phyloP scores from a whole-genome alignment of 2,329 filamentous ascomycete genomes.

The Paecilomyces variotii region DNA sequence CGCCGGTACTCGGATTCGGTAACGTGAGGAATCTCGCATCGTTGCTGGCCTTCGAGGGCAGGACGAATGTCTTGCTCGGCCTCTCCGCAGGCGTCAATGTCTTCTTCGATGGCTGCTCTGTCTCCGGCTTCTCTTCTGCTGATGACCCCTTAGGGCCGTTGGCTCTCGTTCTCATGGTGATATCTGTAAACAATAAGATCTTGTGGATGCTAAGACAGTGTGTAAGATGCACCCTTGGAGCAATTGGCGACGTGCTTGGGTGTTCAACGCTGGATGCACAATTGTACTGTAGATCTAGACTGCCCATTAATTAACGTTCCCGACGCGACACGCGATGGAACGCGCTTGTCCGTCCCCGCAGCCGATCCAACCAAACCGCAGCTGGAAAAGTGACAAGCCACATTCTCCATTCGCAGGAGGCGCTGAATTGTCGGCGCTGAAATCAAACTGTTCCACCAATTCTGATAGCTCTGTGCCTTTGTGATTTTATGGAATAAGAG shows the following conservation, averaged over 20 bases:
- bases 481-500: not conserved
- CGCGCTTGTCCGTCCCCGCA: constrained; percentile 9
- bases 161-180: constrained; percentile 24
- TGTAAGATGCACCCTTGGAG: not conserved
- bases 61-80: constrained; percentile 46
- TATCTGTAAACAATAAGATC: not conserved
- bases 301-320: not conserved
- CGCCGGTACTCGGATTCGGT: constrained; percentile 44
- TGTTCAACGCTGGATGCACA: not conserved
- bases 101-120: constrained; percentile 14
- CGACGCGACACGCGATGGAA: constrained; percentile 20
- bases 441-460: not conserved
- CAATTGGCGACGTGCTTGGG: not conserved
- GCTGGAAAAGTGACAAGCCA: constrained; percentile 8
- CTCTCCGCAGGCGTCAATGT: constrained; percentile 15
- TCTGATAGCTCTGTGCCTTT: not conserved
- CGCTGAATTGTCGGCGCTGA: not conserved
- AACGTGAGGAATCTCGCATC: constrained; percentile 50
- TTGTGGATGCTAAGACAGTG: not conserved
- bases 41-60: constrained; percentile 46
- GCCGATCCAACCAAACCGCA: constrained; percentile 15
- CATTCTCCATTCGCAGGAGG: not conserved
- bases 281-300: too few relatives aligned
- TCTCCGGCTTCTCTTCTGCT: constrained; percentile 7
- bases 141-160: constrained; percentile 14